phyloP scores from a whole-genome alignment of 495 filamentous ascomycete species.

The Penicillium paradoxum region DNA sequence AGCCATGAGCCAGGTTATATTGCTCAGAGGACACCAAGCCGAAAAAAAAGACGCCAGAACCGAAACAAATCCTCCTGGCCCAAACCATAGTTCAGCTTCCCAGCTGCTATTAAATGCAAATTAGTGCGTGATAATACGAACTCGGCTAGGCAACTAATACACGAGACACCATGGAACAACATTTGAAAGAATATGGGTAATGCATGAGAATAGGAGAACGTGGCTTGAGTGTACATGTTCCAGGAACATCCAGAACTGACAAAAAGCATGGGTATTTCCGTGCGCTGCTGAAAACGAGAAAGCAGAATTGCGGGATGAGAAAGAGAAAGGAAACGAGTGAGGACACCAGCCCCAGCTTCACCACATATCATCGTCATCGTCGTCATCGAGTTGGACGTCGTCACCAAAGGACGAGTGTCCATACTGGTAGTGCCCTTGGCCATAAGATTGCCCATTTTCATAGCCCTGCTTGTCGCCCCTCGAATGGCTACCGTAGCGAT shows the following conservation, averaged over 20 bases:
- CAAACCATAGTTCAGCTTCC: neutral
- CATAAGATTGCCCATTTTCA: slow-evolving; percentile 45
- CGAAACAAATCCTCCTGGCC: neutral
- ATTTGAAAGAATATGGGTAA: slow-evolving; percentile 8
- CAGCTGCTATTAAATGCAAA: neutral
- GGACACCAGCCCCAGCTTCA: slow-evolving; percentile 30
- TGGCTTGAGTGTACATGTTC: slow-evolving; percentile 30
- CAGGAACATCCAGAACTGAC: slow-evolving; percentile 20
- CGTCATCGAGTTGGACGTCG: slow-evolving; percentile 43
- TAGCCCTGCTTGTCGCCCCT: slow-evolving; percentile 46
- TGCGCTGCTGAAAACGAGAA: slow-evolving; percentile 29
- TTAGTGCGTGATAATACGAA: slow-evolving; percentile 12
- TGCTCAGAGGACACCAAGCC: slow-evolving; percentile 8
- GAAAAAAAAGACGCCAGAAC: neutral
- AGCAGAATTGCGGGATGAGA: slow-evolving; percentile 19
- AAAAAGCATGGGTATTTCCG: slow-evolving; percentile 36
- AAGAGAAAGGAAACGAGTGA: slow-evolving; percentile 15
- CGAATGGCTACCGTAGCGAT: slow-evolving; percentile 49
- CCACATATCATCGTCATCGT: slow-evolving; percentile 56
- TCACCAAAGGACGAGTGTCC: slow-evolving; percentile 49
- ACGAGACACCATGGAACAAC: neutral
- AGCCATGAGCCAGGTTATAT: slow-evolving; percentile 9
- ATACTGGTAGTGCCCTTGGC: slow-evolving; percentile 43
- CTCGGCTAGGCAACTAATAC: neutral
- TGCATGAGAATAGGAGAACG: slow-evolving; percentile 9